These are phyloP conservation scores for Oenanthe sinensis DNA, from an alignment of 129 eudicot genomes.

Conservation along the genomic window DNA sequence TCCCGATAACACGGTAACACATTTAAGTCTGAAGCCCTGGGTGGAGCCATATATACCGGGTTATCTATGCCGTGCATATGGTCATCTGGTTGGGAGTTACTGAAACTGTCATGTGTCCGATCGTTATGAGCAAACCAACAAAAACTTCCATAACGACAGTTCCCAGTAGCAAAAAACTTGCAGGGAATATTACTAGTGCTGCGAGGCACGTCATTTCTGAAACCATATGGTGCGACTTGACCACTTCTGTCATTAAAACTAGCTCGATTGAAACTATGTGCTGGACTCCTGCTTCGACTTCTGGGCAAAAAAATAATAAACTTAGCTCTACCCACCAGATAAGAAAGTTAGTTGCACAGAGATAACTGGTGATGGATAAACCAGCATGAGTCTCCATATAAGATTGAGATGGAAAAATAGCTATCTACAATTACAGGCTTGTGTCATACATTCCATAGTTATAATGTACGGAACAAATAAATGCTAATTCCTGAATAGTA, in stretches of 20 bases:
- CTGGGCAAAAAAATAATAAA: neutral
- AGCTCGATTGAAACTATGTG: neutral
- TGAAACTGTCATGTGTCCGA: neutral
- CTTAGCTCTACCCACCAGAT: neutral
- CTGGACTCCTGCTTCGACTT: constrained; percentile 13
- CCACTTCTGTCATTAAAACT: neutral
- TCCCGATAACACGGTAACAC: neutral
- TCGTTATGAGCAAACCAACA: constrained; percentile 12
- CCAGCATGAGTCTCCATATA: neutral
- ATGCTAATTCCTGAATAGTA: neutral
- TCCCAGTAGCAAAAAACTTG: constrained; percentile 15
- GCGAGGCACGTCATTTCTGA: neutral
- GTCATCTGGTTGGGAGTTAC: neutral
- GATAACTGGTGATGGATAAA: neutral
- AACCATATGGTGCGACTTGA: neutral
- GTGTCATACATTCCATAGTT: no score
- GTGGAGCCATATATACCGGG: neutral
- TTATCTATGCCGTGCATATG: neutral
- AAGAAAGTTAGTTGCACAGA: neutral
- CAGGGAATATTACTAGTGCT: constrained; percentile 5
- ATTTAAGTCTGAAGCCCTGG: neutral
- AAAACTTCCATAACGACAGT: constrained; percentile 12
- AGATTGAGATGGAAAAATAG: neutral
- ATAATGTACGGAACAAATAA: neutral
- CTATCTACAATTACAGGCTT: neutral